Conservation (phyloP, 352 stramenopile species). For the Saprolegnia parasitica region DNA sequence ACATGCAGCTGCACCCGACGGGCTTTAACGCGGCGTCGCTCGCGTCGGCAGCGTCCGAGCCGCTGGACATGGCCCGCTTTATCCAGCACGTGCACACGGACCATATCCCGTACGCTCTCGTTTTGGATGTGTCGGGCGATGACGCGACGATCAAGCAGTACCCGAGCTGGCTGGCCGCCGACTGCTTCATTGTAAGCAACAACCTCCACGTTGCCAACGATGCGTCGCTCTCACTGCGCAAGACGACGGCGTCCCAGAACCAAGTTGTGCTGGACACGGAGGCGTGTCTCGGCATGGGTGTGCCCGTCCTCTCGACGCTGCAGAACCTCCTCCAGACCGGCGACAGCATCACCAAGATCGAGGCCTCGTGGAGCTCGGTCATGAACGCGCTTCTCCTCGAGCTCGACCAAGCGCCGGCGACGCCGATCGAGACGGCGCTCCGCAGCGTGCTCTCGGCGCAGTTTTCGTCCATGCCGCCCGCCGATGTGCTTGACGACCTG, state of each 20-base stretch:
- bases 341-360: conserved; percentile 84
- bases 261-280: conserved; percentile 87
- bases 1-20: conserved; percentile 59
- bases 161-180: conserved; percentile 82
- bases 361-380: conserved; percentile 86
- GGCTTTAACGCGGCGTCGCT: conserved; percentile 28
- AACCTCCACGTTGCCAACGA: conserved; percentile 86
- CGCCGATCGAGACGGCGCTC: conserved; percentile 45
- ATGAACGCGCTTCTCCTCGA: conserved; percentile 75
- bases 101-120: conserved; percentile 88
- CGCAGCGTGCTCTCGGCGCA: conserved; percentile 55
- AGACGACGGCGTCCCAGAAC: conserved; percentile 62
- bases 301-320: conserved; percentile 91
- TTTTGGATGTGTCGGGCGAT: conserved; percentile 93
- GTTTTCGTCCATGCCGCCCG: conserved; percentile 47
- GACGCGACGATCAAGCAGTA: conserved; percentile 82
- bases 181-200: conserved; percentile 89
- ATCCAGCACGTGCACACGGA: conserved; percentile 75
- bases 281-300: conserved; percentile 71
- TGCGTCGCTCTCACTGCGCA: conserved; percentile 62
- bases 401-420: conserved; percentile 42
- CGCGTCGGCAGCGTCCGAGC: conserved; percentile 11
- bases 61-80: conserved; percentile 66
- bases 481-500: conserved; percentile 90
- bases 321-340: conserved; percentile 90